These are phyloP conservation scores for Phialophora verrucosa DNA, from an alignment of 2,329 filamentous ascomycete species.

Conservation along the genomic window DNA sequence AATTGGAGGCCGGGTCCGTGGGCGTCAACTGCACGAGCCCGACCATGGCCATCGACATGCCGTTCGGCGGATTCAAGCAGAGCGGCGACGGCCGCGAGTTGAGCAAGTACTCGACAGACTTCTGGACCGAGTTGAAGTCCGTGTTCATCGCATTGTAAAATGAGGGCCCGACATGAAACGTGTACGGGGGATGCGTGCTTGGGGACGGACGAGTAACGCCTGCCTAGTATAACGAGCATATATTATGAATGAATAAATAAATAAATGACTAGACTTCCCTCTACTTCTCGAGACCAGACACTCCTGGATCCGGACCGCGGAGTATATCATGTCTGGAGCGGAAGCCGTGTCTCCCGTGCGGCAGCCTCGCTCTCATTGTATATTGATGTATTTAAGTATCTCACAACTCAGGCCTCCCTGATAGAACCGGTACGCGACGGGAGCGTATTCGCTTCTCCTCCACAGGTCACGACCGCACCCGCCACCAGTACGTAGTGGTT, in stretches of 20 bases:
- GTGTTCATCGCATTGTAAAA: conserved; percentile 40
- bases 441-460: too few species aligned
- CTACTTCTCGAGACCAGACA: too few species aligned
- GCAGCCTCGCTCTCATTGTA: neutral
- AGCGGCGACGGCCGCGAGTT: conserved; percentile 43
- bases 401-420: too few species aligned
- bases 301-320: too few species aligned
- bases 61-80: conserved; percentile 46
- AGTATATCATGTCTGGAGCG: neutral
- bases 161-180: neutral
- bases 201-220: neutral
- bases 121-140: conserved; percentile 66
- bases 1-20: conserved; percentile 63
- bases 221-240: too few species aligned
- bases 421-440: too few species aligned
- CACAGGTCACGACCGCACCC: too few species aligned
- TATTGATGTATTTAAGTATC: too few species aligned
- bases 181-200: too few species aligned
- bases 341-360: neutral
- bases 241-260: too few species aligned
- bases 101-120: conserved; percentile 55
- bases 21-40: conserved; percentile 63
- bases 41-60: conserved; percentile 42
- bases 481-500: too few species aligned
- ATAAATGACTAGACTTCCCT: too few species aligned